phyloP scores from a whole-genome alignment of 768 basidiomycete genomes.

The Asterophora parasitica region DNA sequence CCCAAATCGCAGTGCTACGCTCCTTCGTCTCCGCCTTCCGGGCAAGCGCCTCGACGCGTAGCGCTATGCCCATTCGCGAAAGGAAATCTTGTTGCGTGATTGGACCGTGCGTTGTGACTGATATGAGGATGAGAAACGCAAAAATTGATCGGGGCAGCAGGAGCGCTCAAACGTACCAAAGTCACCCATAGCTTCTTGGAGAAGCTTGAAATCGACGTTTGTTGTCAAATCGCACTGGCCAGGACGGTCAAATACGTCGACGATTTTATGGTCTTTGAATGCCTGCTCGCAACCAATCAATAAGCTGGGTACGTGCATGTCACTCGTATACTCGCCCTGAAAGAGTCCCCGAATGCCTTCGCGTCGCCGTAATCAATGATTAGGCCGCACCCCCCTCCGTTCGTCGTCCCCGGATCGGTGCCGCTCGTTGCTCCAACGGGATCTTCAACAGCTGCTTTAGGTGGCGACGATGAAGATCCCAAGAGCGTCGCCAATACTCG shows the following conservation, averaged over 20 bases:
- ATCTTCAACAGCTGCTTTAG: too few species aligned
- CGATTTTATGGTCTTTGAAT: conserved; percentile 82
- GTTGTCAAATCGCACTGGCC: conserved; percentile 90
- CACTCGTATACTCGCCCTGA: conserved; percentile 57
- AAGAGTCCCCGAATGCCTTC: conserved; percentile 62
- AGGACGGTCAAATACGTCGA: conserved; percentile 78
- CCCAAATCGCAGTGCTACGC: conserved; percentile 46
- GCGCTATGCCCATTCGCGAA: conserved; percentile 64
- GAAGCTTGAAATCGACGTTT: conserved; percentile 94
- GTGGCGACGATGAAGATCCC: background rate
- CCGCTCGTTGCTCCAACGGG: background rate
- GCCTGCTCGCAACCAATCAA: conserved; percentile 45
- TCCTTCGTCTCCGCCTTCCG: conserved; percentile 44
- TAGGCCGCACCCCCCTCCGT: conserved; percentile 56
- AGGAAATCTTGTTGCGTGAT: conserved; percentile 67
- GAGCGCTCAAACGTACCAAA: conserved; percentile 34
- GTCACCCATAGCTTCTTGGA: conserved; percentile 69
- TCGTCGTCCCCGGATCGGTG: background rate
- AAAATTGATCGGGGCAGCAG: background rate
- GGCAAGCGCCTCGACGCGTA: conserved; percentile 63
- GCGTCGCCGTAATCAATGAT: conserved; percentile 89
- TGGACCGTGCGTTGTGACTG: conserved; percentile 55
- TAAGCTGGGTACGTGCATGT: background rate
- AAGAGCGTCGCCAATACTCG: conserved; percentile 65
- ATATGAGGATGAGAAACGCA: conserved; percentile 19